phyloP scores from a whole-genome alignment of 2,329 filamentous ascomycete species.

The Botrytis byssoidea region DNA sequence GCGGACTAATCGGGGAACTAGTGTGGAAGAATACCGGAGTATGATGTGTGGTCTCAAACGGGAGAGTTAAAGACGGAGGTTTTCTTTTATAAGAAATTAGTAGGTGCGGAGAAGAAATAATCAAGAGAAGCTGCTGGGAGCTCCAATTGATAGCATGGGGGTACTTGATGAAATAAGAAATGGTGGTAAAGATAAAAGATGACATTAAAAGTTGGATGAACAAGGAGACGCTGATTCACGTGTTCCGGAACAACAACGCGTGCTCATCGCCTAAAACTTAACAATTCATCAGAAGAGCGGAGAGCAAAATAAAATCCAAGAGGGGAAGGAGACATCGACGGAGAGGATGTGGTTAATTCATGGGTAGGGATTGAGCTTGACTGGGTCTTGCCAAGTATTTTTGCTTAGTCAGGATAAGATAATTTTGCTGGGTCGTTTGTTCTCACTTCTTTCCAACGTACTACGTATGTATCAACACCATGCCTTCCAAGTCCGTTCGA shows the following conservation, averaged over 20 bases:
- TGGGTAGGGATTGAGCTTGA: neutral
- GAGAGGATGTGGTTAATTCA: neutral
- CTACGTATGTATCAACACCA: neutral
- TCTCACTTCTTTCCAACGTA: neutral
- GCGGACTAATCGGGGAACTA: neutral
- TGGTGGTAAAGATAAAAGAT: neutral
- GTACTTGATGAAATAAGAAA: neutral
- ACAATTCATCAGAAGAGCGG: neutral
- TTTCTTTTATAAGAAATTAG: conserved; percentile 60
- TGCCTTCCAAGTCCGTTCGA: neutral
- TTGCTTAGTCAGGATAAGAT: neutral
- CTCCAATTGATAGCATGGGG: neutral
- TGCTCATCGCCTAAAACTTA: neutral
- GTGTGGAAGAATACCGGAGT: conserved; percentile 53
- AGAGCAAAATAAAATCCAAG: neutral
- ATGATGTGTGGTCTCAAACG: conserved; percentile 48
- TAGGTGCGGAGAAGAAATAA: neutral
- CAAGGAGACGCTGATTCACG: neutral
- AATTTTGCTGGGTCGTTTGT: neutral
- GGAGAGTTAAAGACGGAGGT: conserved; percentile 51
- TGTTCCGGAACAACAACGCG: neutral
- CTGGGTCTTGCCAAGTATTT: neutral
- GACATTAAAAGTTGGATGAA: neutral
- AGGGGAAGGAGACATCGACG: neutral
- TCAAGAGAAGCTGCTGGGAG: neutral